phyloP scores from a whole-genome alignment of 1,139 yeast genomes.

The Taphrina populina region DNA sequence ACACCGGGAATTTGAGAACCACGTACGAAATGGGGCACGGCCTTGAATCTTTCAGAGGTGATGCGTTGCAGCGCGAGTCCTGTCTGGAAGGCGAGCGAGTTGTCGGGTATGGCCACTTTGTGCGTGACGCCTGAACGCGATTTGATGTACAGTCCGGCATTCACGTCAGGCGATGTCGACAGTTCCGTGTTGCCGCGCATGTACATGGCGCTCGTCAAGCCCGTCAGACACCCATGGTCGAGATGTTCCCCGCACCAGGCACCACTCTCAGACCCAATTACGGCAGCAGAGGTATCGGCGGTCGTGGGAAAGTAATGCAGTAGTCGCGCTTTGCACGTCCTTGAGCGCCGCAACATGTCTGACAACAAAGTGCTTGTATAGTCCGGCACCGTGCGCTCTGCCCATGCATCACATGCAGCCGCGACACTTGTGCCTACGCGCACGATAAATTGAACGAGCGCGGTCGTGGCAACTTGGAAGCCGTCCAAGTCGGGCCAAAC shows the following conservation, averaged over 20 bases:
- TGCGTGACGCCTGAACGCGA: slow-evolving; percentile 52
- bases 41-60: slow-evolving; percentile 55
- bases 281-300: slow-evolving; percentile 19
- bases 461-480: slow-evolving; percentile 43
- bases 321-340: slow-evolving; percentile 61
- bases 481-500: slow-evolving; percentile 26
- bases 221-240: slow-evolving; percentile 65
- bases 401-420: slow-evolving; percentile 51
- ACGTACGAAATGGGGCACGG: slow-evolving; percentile 61
- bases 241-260: slow-evolving; percentile 68
- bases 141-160: slow-evolving; percentile 57
- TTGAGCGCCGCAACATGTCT: slow-evolving; percentile 53
- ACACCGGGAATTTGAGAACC: slow-evolving; percentile 48
- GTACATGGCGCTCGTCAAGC: slow-evolving; percentile 54
- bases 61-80: slow-evolving; percentile 62
- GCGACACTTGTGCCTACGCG: slow-evolving; percentile 57
- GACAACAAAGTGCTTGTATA: slow-evolving; percentile 50
- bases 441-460: slow-evolving; percentile 51
- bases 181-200: slow-evolving; percentile 40
- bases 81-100: slow-evolving; percentile 63
- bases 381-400: slow-evolving; percentile 32
- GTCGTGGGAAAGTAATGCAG: slow-evolving; percentile 54
- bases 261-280: slow-evolving; percentile 40
- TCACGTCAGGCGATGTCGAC: slow-evolving; percentile 49
- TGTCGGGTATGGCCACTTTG: slow-evolving; percentile 57